A percentile compares a stretch with the other conserved stretches of the same genome.
phyloP scores from a whole-genome alignment of 768 basidiomycete genomes.

The Suillus brevipes region DNA sequence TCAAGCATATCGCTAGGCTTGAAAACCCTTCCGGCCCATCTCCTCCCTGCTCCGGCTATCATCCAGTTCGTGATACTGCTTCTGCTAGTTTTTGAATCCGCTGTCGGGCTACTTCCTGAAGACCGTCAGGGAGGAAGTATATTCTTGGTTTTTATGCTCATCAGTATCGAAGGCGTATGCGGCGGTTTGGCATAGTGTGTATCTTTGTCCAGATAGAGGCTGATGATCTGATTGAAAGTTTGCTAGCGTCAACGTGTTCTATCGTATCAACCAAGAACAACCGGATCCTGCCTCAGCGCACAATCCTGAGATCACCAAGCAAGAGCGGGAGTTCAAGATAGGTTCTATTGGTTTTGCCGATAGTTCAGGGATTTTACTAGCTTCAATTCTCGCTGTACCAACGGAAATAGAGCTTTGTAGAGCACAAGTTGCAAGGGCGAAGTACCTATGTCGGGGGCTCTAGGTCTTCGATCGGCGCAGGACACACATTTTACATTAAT shows the following conservation, averaged over 20 bases:
- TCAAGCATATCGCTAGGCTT: conserved; percentile 86
- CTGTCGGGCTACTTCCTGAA: conserved; percentile 60
- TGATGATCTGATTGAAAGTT: conserved; percentile 16
- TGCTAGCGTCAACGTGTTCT: conserved; percentile 83
- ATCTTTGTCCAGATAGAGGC: background rate
- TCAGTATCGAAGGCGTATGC: conserved; percentile 88
- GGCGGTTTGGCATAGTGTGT: conserved; percentile 90
- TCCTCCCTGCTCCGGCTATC: conserved; percentile 76
- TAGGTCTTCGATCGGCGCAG: conserved; percentile 25
- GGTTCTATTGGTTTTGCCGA: conserved; percentile 88
- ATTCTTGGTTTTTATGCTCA: conserved; percentile 66
- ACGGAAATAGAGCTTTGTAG: conserved; percentile 74
- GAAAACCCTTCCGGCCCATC: conserved; percentile 67
- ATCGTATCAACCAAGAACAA: conserved; percentile 75
- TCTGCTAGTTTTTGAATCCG: conserved; percentile 64
- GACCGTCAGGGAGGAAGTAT: conserved; percentile 50
- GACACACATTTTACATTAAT: conserved; percentile 2
- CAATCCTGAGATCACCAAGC: conserved; percentile 60
- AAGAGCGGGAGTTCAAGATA: conserved; percentile 87
- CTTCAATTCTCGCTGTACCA: conserved; percentile 41
- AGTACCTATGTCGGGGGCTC: conserved; percentile 65
- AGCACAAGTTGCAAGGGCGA: conserved; percentile 69
- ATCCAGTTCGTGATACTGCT: conserved; percentile 67
- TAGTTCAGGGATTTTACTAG: conserved; percentile 63
- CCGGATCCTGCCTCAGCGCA: conserved; percentile 46